phyloP scores from a whole-genome alignment of 78 protist genomes.

The Chrysochromulina parva region DNA sequence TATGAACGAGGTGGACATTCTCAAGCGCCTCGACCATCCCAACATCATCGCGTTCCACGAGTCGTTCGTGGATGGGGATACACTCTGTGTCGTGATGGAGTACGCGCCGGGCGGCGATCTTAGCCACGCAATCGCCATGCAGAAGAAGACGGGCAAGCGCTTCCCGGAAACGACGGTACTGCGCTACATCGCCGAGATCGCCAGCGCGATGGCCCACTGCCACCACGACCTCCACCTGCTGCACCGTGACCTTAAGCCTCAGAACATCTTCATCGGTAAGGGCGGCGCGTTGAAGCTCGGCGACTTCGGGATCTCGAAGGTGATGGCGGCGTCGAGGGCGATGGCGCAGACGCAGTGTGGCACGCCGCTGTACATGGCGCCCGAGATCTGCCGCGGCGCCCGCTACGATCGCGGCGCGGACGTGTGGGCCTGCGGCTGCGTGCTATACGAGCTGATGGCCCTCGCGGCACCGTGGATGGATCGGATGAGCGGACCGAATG shows the following conservation, averaged over 20 bases:
- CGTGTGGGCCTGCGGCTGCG: neutral
- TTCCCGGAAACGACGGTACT: too few species aligned
- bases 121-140: neutral
- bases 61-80: constrained; percentile 56
- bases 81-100: constrained; percentile 86
- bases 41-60: constrained; percentile 76
- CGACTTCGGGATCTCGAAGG: too few species aligned
- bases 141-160: neutral
- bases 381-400: neutral
- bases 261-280: too few species aligned
- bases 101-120: constrained; percentile 75
- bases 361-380: constrained; percentile 15
- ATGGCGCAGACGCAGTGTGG: neutral
- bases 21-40: constrained; percentile 63
- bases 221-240: too few species aligned
- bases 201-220: too few species aligned
- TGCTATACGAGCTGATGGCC: neutral
- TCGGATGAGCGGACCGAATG: neutral
- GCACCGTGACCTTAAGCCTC: too few species aligned
- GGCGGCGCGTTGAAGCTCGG: too few species aligned
- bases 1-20: constrained; percentile 59
- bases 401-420: neutral
- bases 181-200: too few species aligned
- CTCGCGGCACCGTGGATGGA: neutral
- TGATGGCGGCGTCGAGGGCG: too few species aligned